These are phyloP conservation scores for Saccharomycopsis fermentans DNA, from an alignment of 805 yeast genomes.

Conservation along the genomic window DNA sequence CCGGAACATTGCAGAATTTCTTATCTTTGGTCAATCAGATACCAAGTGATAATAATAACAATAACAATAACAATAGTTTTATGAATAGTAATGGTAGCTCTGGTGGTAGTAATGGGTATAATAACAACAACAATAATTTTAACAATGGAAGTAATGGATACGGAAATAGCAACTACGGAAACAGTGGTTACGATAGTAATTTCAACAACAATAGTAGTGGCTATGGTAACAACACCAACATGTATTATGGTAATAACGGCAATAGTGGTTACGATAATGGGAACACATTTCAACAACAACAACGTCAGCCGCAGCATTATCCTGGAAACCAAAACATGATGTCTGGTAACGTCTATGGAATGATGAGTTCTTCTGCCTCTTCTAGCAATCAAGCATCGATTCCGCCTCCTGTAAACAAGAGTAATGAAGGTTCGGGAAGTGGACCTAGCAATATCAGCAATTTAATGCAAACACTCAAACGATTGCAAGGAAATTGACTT, in stretches of 20 bases:
- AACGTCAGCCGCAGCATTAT: conserved; percentile 1
- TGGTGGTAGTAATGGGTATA: conserved; percentile 8
- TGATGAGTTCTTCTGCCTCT: not conserved
- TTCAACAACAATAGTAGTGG: conserved; percentile 10
- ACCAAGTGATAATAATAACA: conserved; percentile 22
- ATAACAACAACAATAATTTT: conserved; percentile 17
- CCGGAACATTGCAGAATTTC: conserved; percentile 26
- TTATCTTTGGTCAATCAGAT: conserved; percentile 23
- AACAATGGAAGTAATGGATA: conserved; percentile 11
- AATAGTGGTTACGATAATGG: conserved; percentile 14
- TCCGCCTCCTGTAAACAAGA: conserved; percentile 4
- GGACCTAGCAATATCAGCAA: conserved; percentile 16
- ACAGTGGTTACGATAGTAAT: conserved; percentile 19
- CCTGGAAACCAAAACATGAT: not conserved
- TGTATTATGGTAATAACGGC: conserved; percentile 10
- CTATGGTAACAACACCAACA: not conserved
- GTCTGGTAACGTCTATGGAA: not conserved
- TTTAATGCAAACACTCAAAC: conserved; percentile 17
- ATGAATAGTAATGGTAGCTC: conserved; percentile 12
- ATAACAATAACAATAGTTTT: conserved; percentile 1
- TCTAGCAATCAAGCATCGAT: not conserved
- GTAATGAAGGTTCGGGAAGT: conserved; percentile 1
- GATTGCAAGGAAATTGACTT: conserved; percentile 14
- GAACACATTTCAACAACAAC: conserved; percentile 13
- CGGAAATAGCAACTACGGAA: conserved; percentile 14